Conservation (phyloP, 768 basidiomycete species). For the Tylopilus rubrobrunneus region DNA sequence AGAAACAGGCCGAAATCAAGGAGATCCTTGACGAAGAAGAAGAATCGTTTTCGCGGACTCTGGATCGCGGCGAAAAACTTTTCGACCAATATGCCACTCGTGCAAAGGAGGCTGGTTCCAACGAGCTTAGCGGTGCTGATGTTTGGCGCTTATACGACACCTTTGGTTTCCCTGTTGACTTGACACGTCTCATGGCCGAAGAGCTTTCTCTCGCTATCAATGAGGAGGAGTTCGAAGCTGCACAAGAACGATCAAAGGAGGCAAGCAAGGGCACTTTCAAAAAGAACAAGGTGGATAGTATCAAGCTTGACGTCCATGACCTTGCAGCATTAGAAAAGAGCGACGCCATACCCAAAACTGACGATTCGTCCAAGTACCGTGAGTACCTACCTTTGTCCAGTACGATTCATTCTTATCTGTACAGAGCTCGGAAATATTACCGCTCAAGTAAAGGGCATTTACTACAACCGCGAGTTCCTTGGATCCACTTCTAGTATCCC, state of each 20-base stretch:
- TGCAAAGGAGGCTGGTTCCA: conserved; percentile 58
- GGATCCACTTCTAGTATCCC: conserved; percentile 64
- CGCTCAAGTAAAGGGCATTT: conserved; percentile 78
- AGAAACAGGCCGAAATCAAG: conserved; percentile 76
- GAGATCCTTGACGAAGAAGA: conserved; percentile 98
- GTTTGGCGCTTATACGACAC: conserved; percentile 98
- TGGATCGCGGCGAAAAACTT: conserved; percentile 93
- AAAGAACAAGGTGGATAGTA: conserved; percentile 58
- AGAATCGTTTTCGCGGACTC: conserved; percentile 93
- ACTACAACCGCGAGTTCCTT: conserved; percentile 74
- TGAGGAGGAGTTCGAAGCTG: conserved; percentile 83
- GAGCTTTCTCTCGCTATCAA: conserved; percentile 84
- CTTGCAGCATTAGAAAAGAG: conserved; percentile 83
- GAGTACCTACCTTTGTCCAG: conserved; percentile 25
- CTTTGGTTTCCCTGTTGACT: conserved; percentile 95
- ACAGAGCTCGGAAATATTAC: conserved; percentile 74
- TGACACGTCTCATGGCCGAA: conserved; percentile 96
- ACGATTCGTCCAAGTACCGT: conserved; percentile 93
- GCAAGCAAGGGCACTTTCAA: conserved; percentile 85
- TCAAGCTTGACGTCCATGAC: conserved; percentile 96
- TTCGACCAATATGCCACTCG: conserved; percentile 83
- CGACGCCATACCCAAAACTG: conserved; percentile 76
- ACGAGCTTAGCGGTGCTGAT: conserved; percentile 80
- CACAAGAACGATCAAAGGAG: conserved; percentile 84
- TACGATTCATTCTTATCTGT: neutral